Evolutionary conservation across 2,329 filamentous ascomycete genomes (phyloP).

Genomic region (Plectosphaerella plurivora): DNA sequence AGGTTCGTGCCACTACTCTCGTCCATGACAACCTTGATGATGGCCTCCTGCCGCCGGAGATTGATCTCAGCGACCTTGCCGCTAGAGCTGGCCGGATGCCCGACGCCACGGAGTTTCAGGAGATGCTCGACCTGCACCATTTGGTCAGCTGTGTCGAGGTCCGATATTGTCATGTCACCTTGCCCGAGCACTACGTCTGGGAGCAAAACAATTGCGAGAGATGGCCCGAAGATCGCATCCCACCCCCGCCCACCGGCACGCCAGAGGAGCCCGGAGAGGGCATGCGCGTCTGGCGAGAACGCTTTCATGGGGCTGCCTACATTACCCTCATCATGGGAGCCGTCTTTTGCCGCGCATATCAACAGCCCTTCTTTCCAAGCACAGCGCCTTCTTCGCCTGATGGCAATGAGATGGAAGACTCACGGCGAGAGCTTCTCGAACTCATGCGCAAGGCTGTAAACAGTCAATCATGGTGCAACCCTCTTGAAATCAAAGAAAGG

Average conservation of each 20-base stretch:
- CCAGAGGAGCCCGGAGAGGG: background rate
- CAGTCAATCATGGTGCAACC: background rate
- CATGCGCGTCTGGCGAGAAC: background rate
- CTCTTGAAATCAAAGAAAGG: background rate
- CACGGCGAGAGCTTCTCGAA: background rate
- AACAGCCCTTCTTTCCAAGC: background rate
- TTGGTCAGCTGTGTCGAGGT: background rate
- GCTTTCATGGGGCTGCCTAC: background rate
- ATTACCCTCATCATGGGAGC: background rate
- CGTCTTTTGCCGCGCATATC: background rate
- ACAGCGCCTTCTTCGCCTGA: background rate
- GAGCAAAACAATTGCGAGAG: background rate
- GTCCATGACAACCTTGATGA: background rate
- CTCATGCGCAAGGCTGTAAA: background rate
- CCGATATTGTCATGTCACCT: background rate
- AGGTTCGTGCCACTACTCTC: too few relatives aligned
- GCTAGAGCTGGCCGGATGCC: background rate
- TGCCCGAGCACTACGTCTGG: background rate
- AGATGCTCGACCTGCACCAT: background rate
- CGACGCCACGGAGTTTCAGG: background rate
- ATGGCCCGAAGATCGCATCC: background rate
- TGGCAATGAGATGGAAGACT: background rate
- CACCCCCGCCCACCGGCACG: background rate
- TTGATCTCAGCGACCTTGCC: background rate
- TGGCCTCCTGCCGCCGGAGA: background rate